Percentiles rank a stretch among this genome's conserved stretches.
Conservation (phyloP, 2,329 filamentous ascomycete genomes). For the Chalaropsis thielavioides region DNA sequence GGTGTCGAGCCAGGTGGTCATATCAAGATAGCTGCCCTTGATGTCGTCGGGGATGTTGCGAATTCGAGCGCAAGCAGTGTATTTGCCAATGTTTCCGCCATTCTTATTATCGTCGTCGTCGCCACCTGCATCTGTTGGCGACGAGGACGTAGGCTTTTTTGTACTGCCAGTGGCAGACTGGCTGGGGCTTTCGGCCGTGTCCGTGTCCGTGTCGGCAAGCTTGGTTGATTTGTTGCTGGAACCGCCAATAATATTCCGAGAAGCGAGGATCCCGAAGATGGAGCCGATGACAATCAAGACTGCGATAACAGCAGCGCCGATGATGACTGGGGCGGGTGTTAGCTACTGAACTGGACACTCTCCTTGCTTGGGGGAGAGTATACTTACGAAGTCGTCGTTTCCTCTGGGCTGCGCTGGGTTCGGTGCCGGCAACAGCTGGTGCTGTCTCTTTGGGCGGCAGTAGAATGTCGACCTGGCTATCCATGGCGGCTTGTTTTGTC, state of each 20-base stretch:
- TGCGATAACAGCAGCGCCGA: constrained; percentile 8
- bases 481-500: not conserved
- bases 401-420: not conserved
- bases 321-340: constrained; percentile 4
- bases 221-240: constrained; percentile 10
- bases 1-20: constrained; percentile 60
- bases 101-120: not conserved
- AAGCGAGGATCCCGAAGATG: constrained; percentile 14
- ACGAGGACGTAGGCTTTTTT: not conserved
- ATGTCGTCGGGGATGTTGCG: constrained; percentile 34
- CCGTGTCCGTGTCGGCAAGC: not conserved
- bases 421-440: not conserved
- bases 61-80: constrained; percentile 5
- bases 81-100: not conserved
- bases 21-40: constrained; percentile 51
- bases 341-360: not conserved
- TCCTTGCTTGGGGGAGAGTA: not conserved
- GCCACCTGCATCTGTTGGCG: not conserved
- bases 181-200: not conserved
- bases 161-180: too few relatives aligned
- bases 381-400: constrained; percentile 6
- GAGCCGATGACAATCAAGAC: constrained; percentile 8
- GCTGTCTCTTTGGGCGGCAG: not conserved
- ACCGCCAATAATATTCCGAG: constrained; percentile 10
- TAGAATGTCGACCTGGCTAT: constrained; percentile 10